Conservation (phyloP, 257 asterid genomes). For the Solanum piurae region DNA sequence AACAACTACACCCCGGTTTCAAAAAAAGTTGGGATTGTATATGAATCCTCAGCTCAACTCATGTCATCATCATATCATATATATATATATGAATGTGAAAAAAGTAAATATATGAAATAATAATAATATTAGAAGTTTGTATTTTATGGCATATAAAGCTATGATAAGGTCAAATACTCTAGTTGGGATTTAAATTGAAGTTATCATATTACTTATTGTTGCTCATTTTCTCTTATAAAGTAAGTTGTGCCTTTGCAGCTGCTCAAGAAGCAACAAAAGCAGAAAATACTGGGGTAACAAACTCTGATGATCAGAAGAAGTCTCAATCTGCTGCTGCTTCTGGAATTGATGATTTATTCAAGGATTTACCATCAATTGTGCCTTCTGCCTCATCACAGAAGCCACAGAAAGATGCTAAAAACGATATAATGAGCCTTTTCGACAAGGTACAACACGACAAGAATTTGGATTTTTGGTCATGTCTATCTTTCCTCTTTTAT, state of each 20-base stretch:
- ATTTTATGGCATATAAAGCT: not conserved
- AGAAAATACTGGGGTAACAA: conserved; percentile 27
- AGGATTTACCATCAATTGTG: conserved; percentile 50
- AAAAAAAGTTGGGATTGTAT: not conserved
- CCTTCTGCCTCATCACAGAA: conserved; percentile 31
- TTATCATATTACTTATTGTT: not conserved
- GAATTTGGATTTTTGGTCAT: not conserved
- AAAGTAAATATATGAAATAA: not conserved
- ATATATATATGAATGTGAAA: not conserved
- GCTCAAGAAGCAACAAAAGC: conserved; percentile 51
- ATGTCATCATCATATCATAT: not conserved
- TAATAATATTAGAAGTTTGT: not conserved
- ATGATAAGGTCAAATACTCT: not conserved
- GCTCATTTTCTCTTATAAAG: not conserved
- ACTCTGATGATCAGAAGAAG: conserved; percentile 32
- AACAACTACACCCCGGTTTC: not conserved
- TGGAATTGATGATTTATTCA: conserved; percentile 76
- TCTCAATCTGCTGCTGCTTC: conserved; percentile 38
- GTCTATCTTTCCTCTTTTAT: not conserved
- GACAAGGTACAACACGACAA: conserved; percentile 58
- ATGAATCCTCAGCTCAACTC: not conserved
- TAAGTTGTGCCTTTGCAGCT: conserved; percentile 40
- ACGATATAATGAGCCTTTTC: conserved; percentile 91
- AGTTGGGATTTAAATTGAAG: not conserved
- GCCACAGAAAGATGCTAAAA: conserved; percentile 73